Percentiles rank a stretch among this genome's conserved stretches.
Conservation (phyloP, 2,329 filamentous ascomycete species). For the Cytospora piceae region DNA sequence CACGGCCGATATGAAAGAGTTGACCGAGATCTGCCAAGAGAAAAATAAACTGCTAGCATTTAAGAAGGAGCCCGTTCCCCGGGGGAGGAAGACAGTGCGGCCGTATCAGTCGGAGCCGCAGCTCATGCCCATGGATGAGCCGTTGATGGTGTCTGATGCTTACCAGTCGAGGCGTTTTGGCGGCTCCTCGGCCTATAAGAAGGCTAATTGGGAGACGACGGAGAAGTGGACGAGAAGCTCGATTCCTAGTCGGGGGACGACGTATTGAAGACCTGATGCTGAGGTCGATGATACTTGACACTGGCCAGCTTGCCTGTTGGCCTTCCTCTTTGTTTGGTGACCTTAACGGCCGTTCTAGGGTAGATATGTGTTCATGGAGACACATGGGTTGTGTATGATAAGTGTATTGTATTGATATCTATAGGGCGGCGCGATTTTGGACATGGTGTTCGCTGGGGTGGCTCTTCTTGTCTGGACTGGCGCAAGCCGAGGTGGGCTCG, state of each 20-base stretch:
- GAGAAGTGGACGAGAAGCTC: conserved; percentile 2
- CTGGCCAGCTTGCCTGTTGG: not conserved
- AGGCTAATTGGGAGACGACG: conserved; percentile 22
- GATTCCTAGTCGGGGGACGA: not conserved
- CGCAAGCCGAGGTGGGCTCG: not conserved
- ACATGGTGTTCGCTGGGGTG: not conserved
- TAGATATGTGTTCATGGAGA: not conserved
- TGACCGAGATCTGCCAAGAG: conserved; percentile 72
- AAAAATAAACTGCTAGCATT: conserved; percentile 44
- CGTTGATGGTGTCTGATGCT: conserved; percentile 43
- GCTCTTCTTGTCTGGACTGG: not conserved
- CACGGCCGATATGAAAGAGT: conserved; percentile 70
- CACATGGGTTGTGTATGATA: conserved; percentile 3
- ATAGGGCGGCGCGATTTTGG: not conserved
- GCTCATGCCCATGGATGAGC: conserved; percentile 45
- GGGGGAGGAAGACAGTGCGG: conserved; percentile 34
- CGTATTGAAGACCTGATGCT: conserved; percentile 7
- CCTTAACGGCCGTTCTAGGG: not conserved
- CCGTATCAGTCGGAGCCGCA: conserved; percentile 45
- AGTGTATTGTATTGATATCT: not conserved
- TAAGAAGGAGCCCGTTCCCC: conserved; percentile 9
- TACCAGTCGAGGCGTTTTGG: conserved; percentile 33
- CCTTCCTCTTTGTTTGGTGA: not conserved
- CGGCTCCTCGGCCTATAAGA: conserved; percentile 19
- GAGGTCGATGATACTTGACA: not conserved